A percentile compares a stretch with the other conserved stretches of the same genome.
Evolutionary conservation across 2,329 filamentous ascomycete genomes (phyloP).

Genomic region (Paracamarosporium sp.): DNA sequence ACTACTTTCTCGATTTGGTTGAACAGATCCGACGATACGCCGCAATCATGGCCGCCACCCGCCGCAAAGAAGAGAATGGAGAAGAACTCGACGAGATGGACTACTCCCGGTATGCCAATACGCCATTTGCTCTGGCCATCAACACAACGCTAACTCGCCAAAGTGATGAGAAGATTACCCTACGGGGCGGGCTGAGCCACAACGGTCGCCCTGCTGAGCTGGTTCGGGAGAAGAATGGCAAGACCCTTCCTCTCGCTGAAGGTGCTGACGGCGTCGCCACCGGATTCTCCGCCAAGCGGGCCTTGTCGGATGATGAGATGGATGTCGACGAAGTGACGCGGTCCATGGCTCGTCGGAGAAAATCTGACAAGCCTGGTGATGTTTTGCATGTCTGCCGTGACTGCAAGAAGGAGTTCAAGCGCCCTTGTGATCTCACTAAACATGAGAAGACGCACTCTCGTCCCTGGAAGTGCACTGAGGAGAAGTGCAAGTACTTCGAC

Average conservation of each 20-base stretch:
- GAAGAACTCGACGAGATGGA: slow-evolving; percentile 60
- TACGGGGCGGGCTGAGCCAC: slow-evolving; percentile 80
- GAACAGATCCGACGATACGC: slow-evolving; percentile 93
- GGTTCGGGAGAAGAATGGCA: slow-evolving; percentile 80
- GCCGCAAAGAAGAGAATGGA: slow-evolving; percentile 68
- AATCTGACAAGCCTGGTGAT: slow-evolving; percentile 86
- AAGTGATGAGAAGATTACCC: slow-evolving; percentile 75
- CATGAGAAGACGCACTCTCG: slow-evolving; percentile 98
- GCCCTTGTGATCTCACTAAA: slow-evolving; percentile 96
- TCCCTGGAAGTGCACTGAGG: slow-evolving; percentile 88
- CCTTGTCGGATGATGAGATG: slow-evolving; percentile 67
- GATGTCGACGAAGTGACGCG: slow-evolving; percentile 85
- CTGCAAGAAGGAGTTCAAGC: slow-evolving; percentile 89
- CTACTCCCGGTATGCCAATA: slow-evolving; percentile 52
- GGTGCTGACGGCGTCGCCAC: slow-evolving; percentile 66
- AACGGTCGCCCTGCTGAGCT: slow-evolving; percentile 86
- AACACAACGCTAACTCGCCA: slow-evolving; percentile 26
- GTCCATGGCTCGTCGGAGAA: slow-evolving; percentile 95
- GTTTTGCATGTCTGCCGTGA: slow-evolving; percentile 81
- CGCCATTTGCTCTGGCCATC: slow-evolving; percentile 25
- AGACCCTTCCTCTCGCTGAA: slow-evolving; percentile 74
- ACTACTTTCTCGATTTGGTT: slow-evolving; percentile 95
- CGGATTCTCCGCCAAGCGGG: slow-evolving; percentile 57
- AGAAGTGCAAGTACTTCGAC: slow-evolving; percentile 86
- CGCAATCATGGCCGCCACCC: slow-evolving; percentile 77